Base-by-base conservation (phyloP, 2,329 filamentous ascomycete species). In the Aspergillus pseudoglaucus region DNA sequence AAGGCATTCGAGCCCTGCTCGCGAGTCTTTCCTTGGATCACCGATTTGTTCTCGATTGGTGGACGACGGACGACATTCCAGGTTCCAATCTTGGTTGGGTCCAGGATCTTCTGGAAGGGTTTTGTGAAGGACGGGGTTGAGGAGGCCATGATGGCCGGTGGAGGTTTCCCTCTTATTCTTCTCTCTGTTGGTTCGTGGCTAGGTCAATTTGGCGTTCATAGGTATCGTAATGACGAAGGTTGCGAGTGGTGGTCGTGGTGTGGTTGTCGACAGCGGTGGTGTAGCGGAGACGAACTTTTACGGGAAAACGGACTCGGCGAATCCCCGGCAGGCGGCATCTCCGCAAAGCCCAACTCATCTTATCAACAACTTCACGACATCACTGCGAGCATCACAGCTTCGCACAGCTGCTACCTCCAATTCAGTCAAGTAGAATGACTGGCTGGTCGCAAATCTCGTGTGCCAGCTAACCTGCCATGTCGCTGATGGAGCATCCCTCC, bases 21-120 rank as follows among this genome's bases (percentile, higher is more conserved):
- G 42, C 70, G 62, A 38, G 56, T 51, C 52, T 64, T 68, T 20
- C 72, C 72, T 56, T 75, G 72, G 42, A 74, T 73, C 44, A 67
- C 48, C 38, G 50, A 59, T 41, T 58, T 48, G 23, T 61, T 57
- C 49, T 67, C 64, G 41, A 69, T 54, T 25, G 63, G 64, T 30
- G 66, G 66, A 23, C 61, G 59, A 44, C 65, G 64, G 47, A 67
- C 57, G 49, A 68, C 48, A 42, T 65, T 67, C 61, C 61, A 65
- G 48, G 64, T 60, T 44, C 60, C 62, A 45, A 70, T 59, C 61
- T 67, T 68, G 56, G 66, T 70, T 35, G 67, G 63, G 51, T 70
- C 67, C 50, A 70, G 59, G 56, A 67, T 57, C 59, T 62, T 67
- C 54, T 63, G 58, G 56, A 66, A 57, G 38, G 57, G 55, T 50